Evolutionary conservation across 345 rosid species (phyloP).

Genomic region (Geranium rotundifolium): DNA sequence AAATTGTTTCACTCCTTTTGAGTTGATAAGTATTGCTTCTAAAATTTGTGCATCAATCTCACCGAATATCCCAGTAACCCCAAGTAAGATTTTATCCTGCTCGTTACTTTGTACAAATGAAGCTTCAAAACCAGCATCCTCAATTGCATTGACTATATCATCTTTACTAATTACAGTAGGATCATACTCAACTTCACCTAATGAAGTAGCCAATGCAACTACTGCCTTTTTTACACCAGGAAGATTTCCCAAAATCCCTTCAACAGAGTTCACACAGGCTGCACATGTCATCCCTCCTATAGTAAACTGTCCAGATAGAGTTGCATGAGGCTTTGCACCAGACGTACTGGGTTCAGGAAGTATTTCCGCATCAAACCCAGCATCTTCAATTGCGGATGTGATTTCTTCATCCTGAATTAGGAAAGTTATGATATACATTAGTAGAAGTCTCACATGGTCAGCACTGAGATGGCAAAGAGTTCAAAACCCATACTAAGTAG

Average conservation of each 20-base stretch:
- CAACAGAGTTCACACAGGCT: conserved; percentile 91
- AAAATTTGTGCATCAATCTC: conserved; percentile 65
- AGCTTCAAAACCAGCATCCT: conserved; percentile 94
- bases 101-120: conserved; percentile 89
- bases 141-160: conserved; percentile 79
- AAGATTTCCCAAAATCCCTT: conserved; percentile 70
- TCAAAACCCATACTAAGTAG: no score
- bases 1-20: conserved; percentile 74
- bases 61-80: conserved; percentile 49
- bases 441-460: no score
- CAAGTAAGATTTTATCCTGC: conserved; percentile 67
- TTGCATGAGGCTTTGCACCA: conserved; percentile 32
- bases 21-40: conserved; percentile 48
- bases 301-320: conserved; percentile 70
- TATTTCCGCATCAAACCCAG: conserved; percentile 96
- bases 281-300: conserved; percentile 99
- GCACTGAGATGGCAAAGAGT: no score
- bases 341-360: conserved; percentile 37
- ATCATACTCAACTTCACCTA: conserved; percentile 97
- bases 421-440: neutral
- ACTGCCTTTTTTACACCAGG: conserved; percentile 91
- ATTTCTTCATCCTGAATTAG: conserved; percentile 69
- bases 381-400: conserved; percentile 90
- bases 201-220: conserved; percentile 85
- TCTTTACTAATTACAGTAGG: conserved; percentile 63